A percentile compares a stretch with the other conserved stretches of the same genome.
These are phyloP conservation scores for Marasmius sp. DNA, from an alignment of 1,284 basidiomycete genomes.

Conservation along the genomic window DNA sequence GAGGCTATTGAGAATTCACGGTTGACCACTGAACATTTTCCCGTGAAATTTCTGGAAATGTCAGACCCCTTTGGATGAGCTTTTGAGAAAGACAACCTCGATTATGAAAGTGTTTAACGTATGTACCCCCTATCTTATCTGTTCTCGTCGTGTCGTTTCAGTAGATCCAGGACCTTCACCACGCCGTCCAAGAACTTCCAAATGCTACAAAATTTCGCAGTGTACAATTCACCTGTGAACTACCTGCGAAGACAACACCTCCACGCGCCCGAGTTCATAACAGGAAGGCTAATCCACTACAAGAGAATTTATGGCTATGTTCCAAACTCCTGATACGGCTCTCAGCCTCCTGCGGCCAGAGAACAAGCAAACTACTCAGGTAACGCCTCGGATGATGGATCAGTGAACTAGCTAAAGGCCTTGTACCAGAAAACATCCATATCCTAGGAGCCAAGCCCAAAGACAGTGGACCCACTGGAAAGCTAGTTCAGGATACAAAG, in stretches of 20 bases:
- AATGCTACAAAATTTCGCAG: neutral
- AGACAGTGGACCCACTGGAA: neutral
- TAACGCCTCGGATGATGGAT: constrained; percentile 65
- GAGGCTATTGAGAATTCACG: constrained; percentile 28
- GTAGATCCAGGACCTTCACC: constrained; percentile 34
- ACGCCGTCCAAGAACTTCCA: constrained; percentile 26
- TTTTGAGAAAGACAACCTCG: constrained; percentile 38
- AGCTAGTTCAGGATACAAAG: constrained; percentile 21
- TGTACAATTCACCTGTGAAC: neutral
- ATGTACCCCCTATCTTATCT: neutral
- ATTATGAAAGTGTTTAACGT: constrained; percentile 37
- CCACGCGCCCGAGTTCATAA: neutral
- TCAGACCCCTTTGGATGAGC: constrained; percentile 37
- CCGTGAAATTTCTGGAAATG: constrained; percentile 26
- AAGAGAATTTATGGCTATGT: neutral
- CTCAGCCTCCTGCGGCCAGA: constrained; percentile 54
- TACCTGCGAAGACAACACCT: neutral
- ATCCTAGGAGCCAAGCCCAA: constrained; percentile 48
- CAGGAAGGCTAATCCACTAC: neutral
- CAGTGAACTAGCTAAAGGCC: constrained; percentile 43
- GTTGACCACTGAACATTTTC: constrained; percentile 30
- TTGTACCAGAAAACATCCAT: constrained; percentile 51
- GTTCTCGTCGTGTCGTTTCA: constrained; percentile 3
- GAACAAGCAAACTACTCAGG: constrained; percentile 55
- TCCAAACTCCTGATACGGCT: constrained; percentile 49